A percentile compares a stretch with the other conserved stretches of the same genome.
Evolutionary conservation across 1,284 basidiomycete genomes (phyloP).

Genomic region (Cutaneotrichosporon dermatis): DNA sequence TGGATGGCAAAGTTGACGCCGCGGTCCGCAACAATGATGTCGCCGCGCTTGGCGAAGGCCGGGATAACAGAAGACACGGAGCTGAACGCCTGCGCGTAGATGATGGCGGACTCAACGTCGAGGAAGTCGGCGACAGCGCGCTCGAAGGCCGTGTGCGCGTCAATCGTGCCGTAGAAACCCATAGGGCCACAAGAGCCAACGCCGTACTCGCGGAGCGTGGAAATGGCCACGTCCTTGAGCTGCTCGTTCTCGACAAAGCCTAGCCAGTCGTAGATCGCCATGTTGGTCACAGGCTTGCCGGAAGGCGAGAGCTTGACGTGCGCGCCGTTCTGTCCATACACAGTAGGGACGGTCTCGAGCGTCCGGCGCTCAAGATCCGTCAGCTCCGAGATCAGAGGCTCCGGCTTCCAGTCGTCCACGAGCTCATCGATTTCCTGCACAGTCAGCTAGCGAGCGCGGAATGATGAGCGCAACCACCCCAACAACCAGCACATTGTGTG

Average conservation of each 20-base stretch:
- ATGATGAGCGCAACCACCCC: no score
- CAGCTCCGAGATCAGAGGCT: slow-evolving; percentile 63
- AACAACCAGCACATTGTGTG: no score
- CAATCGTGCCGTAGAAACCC: slow-evolving; percentile 95
- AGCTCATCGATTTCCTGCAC: slow-evolving; percentile 95
- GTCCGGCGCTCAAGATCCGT: slow-evolving; percentile 64
- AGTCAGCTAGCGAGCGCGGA: background rate
- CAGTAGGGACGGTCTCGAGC: slow-evolving; percentile 68
- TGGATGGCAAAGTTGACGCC: slow-evolving; percentile 92
- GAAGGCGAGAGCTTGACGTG: slow-evolving; percentile 70
- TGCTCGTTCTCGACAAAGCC: slow-evolving; percentile 83
- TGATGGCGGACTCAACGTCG: slow-evolving; percentile 79
- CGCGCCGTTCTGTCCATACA: slow-evolving; percentile 74
- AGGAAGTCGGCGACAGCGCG: slow-evolving; percentile 84
- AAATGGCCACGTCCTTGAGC: slow-evolving; percentile 79
- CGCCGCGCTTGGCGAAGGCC: slow-evolving; percentile 95
- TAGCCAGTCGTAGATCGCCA: slow-evolving; percentile 89
- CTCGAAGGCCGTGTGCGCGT: slow-evolving; percentile 88
- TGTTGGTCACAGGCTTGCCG: slow-evolving; percentile 75
- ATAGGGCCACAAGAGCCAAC: slow-evolving; percentile 94
- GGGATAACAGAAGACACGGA: slow-evolving; percentile 93
- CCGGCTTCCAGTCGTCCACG: slow-evolving; percentile 90
- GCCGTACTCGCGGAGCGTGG: slow-evolving; percentile 85
- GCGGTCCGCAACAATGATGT: slow-evolving; percentile 96
- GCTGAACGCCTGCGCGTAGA: slow-evolving; percentile 92